Evolutionary conservation across 352 stramenopile species (phyloP).

Genomic region (Pythium insidiosum): DNA sequence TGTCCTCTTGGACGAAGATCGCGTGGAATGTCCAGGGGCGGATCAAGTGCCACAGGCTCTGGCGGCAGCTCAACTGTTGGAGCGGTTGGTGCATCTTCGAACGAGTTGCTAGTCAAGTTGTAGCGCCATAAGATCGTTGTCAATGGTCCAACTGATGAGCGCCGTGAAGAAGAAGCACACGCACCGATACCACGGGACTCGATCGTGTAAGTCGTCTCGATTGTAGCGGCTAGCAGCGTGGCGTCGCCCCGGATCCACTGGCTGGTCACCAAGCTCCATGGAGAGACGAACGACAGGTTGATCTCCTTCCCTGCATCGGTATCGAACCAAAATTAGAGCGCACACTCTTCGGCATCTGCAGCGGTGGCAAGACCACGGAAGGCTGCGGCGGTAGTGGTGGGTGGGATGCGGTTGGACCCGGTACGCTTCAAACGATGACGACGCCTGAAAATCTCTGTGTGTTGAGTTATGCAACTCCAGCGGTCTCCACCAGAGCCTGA

Average conservation of each 20-base stretch:
- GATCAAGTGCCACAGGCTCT: constrained; percentile 31
- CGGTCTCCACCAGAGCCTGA: too few species aligned
- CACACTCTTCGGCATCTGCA: background rate
- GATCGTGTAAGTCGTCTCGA: constrained; percentile 13
- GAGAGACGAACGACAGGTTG: background rate
- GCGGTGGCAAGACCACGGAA: background rate
- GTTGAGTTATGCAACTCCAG: too few species aligned
- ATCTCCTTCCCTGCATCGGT: background rate
- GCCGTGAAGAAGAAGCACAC: background rate
- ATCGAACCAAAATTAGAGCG: background rate
- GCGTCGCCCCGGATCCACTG: constrained; percentile 13
- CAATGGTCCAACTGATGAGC: background rate
- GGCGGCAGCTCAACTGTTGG: constrained; percentile 28
- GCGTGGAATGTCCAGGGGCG: constrained; percentile 40
- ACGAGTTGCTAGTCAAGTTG: constrained; percentile 41
- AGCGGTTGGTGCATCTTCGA: constrained; percentile 23
- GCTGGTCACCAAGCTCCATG: too few species aligned
- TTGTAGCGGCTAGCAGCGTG: constrained; percentile 13
- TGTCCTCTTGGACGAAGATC: constrained; percentile 39
- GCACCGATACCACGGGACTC: constrained; percentile 66
- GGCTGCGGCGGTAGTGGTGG: background rate
- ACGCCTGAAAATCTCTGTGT: too few species aligned
- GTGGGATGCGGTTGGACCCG: background rate
- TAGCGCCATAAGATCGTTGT: background rate
- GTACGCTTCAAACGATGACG: too few species aligned